Evolutionary conservation across 805 yeast genomes (phyloP).

Genomic region (Naumovozyma castellii): DNA sequence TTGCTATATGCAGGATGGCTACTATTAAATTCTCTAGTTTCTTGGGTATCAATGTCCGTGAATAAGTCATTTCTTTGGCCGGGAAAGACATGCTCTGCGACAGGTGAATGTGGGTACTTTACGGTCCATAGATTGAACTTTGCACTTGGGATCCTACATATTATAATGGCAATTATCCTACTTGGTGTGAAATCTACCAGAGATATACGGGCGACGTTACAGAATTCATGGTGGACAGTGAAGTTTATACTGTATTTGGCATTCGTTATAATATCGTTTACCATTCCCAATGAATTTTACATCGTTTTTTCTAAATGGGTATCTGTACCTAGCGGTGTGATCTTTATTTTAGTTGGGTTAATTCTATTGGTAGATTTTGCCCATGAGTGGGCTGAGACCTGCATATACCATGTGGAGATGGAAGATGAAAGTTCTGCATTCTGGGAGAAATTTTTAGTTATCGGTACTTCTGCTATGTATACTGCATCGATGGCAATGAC

Average conservation of each 20-base stretch:
- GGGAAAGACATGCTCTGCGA: slow-evolving; percentile 71
- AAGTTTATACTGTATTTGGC: slow-evolving; percentile 55
- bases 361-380: slow-evolving; percentile 91
- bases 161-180: slow-evolving; percentile 56
- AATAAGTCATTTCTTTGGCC: slow-evolving; percentile 69
- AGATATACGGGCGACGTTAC: slow-evolving; percentile 71
- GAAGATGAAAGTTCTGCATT: slow-evolving; percentile 49
- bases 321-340: slow-evolving; percentile 72
- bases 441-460: slow-evolving; percentile 75
- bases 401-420: slow-evolving; percentile 81
- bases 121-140: slow-evolving; percentile 90
- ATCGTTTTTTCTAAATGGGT: slow-evolving; percentile 85
- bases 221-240: slow-evolving; percentile 85
- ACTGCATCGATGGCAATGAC: slow-evolving; percentile 63
- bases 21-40: slow-evolving; percentile 65
- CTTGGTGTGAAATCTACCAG: slow-evolving; percentile 68
- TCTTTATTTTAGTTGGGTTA: slow-evolving; percentile 83
- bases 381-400: slow-evolving; percentile 96
- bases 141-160: slow-evolving; percentile 74
- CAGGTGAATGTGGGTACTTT: slow-evolving; percentile 82
- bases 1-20: slow-evolving; percentile 75
- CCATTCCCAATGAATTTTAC: slow-evolving; percentile 81
- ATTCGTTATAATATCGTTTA: slow-evolving; percentile 52
- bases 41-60: slow-evolving; percentile 82
- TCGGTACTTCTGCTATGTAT: slow-evolving; percentile 86